These are phyloP conservation scores for Colletotrichum musae DNA, from an alignment of 2,329 filamentous ascomycete genomes.

Conservation along the genomic window DNA sequence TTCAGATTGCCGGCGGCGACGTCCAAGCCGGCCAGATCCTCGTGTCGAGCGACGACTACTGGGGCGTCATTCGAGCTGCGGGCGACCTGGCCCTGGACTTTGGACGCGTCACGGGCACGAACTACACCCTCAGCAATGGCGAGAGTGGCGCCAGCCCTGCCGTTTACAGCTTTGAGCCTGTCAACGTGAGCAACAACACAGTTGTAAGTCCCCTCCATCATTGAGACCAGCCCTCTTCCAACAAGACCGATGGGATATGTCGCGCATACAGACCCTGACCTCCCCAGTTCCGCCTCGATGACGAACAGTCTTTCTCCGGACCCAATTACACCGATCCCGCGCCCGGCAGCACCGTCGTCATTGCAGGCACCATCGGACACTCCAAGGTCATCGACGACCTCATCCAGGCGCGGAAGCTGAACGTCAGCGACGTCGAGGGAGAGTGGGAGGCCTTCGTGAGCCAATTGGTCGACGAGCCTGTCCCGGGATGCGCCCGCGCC, in stretches of 20 bases:
- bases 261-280: background rate
- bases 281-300: conserved; percentile 59
- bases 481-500: conserved; percentile 69
- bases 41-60: conserved; percentile 73
- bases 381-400: conserved; percentile 74
- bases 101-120: conserved; percentile 77
- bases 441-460: conserved; percentile 80
- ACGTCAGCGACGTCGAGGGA: conserved; percentile 70
- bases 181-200: conserved; percentile 63
- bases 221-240: background rate
- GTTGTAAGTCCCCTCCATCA: conserved; percentile 51
- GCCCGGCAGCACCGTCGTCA: conserved; percentile 69
- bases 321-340: conserved; percentile 59
- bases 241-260: too few species aligned
- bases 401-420: conserved; percentile 67
- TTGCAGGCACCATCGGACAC: conserved; percentile 77
- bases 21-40: conserved; percentile 63
- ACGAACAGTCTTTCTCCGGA: conserved; percentile 58
- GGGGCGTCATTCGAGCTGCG: conserved; percentile 77
- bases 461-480: conserved; percentile 69
- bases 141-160: conserved; percentile 53
- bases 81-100: conserved; percentile 78
- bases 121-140: conserved; percentile 71
- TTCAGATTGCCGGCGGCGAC: conserved; percentile 55
- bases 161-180: conserved; percentile 59